Evolutionary conservation across 2,329 filamentous ascomycete species (phyloP), one percentile per base, ranked within the genome.

Genomic region (Chalaropsis thielavioides): DNA sequence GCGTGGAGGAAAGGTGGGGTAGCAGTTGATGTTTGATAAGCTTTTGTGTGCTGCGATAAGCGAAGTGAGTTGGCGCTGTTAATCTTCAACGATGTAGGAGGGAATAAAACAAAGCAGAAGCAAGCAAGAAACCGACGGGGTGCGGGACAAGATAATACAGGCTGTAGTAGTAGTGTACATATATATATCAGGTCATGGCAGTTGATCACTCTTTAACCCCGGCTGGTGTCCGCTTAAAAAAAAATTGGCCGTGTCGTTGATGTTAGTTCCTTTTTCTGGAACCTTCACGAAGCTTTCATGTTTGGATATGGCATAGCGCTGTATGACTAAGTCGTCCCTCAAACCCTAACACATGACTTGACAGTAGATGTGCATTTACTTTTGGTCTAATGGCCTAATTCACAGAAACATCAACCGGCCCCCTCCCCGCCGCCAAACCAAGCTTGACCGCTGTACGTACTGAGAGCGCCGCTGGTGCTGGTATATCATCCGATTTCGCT

Each of bases 261-360:
- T 58, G 54, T 58, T 58, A 58, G 54, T 58, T 62, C 62, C 60
- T 63, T 60, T 22, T 67, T 67, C 66, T 67, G 51, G 66, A 67
- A 67, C 63, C 66, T 67, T 67, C 66, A 67, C 43, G 66, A 65
- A 60, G 51, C n/a, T 65, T 60, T 51, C 22, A 51, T 15, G 46
- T 51, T 22, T 19, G 8, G 31, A 51, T 54, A 40, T 35, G 46
- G 56, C 31, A 35, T 40, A 66, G 54, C 31, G 22, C 1, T 2
- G 4, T 46, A 22, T 59, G 27, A 17, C 35, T 66, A 66, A 66
- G 35, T 61, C 15, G 10, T 19, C 43, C 43, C 0, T 13, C 10
- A 13, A 1, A 4, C 31, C 54, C 17, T n/a, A 38, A 58, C 54
- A 0, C 4, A n/a, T 2, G 3, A 0, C 1, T 17, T 2, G 3